These are phyloP conservation scores for Cytospora leucostoma DNA, from an alignment of 2,329 filamentous ascomycete species.

Conservation along the genomic window DNA sequence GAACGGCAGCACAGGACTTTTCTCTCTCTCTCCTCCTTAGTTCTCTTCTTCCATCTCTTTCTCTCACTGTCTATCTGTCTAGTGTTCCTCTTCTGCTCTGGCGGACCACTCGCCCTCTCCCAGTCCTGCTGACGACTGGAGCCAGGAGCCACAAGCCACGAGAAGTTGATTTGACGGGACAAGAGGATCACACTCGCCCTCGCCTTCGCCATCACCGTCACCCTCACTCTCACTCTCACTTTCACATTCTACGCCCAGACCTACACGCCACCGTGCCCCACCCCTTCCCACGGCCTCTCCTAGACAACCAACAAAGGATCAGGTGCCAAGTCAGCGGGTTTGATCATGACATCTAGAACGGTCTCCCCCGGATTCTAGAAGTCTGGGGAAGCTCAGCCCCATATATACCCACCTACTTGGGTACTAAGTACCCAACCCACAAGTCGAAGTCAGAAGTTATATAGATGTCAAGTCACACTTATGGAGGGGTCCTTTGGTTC, in stretches of 20 bases:
- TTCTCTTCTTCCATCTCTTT: no score
- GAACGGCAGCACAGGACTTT: background rate
- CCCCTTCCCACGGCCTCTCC: background rate
- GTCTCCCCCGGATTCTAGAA: conserved; percentile 9
- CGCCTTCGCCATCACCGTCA: background rate
- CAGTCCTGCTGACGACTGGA: no score
- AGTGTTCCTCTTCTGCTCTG: no score
- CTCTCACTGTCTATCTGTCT: no score
- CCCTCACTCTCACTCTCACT: background rate
- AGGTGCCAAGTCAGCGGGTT: background rate
- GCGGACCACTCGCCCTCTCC: no score
- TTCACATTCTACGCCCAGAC: background rate
- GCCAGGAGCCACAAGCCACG: no score
- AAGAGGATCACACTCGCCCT: conserved; percentile 14
- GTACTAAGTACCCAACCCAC: no score
- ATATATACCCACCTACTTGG: no score
- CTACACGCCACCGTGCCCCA: background rate
- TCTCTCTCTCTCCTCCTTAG: no score
- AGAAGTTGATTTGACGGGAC: no score
- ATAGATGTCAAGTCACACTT: background rate
- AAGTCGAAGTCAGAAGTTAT: no score
- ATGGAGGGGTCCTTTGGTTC: no score
- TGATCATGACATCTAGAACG: conserved; percentile 19
- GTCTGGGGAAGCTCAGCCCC: background rate
- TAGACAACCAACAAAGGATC: background rate